A percentile compares a stretch with the other conserved stretches of the same genome.
phyloP scores from a whole-genome alignment of 1,284 basidiomycete genomes.

The Melanopsichium pennsylvanicum region DNA sequence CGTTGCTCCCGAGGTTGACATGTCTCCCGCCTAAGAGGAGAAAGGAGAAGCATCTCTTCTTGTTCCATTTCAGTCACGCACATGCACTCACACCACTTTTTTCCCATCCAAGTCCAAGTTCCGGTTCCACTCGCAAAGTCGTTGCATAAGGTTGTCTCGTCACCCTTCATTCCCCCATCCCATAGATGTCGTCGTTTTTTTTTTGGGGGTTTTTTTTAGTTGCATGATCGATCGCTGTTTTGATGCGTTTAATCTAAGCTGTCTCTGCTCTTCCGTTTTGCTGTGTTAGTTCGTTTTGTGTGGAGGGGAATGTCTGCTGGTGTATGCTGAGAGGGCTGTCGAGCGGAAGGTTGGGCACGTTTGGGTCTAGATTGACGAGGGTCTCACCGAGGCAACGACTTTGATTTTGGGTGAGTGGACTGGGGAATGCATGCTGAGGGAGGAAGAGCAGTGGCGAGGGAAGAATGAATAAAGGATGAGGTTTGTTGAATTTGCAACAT shows the following conservation, averaged over 20 bases:
- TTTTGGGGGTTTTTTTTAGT: not conserved
- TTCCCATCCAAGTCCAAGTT: no score
- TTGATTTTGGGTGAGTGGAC: no score
- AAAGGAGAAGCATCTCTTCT: not conserved
- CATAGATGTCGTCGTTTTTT: not conserved
- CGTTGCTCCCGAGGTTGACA: constrained; percentile 33
- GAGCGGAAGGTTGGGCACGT: no score
- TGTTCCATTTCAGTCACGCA: not conserved
- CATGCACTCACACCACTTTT: constrained; percentile 1
- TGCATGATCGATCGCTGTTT: not conserved
- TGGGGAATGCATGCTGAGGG: no score
- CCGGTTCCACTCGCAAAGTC: not conserved
- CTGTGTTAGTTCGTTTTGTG: no score
- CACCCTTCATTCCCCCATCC: not conserved
- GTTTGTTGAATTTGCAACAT: no score
- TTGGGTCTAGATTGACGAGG: no score
- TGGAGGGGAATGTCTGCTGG: no score
- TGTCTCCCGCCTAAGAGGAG: constrained; percentile 36
- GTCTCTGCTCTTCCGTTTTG: not conserved
- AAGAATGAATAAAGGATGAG: no score
- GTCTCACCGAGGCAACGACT: no score
- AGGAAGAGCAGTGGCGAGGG: no score
- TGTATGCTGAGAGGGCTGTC: no score
- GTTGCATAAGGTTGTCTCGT: not conserved
- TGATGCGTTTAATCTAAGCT: not conserved